phyloP scores from a whole-genome alignment of 192 early-diverging fungal genomes.

The Coemansia reversa region DNA sequence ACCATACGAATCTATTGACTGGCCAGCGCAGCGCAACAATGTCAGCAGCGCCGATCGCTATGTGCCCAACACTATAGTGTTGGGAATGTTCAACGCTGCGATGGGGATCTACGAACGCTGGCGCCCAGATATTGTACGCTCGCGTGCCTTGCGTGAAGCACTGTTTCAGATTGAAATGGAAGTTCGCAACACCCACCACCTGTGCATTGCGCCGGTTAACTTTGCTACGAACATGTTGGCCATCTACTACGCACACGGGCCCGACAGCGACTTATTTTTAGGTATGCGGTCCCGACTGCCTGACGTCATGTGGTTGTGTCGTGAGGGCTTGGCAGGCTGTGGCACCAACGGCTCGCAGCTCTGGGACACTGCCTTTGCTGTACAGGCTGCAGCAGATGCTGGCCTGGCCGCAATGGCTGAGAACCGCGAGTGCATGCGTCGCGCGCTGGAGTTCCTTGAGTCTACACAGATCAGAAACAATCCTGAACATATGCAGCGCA shows the following conservation, averaged over 20 bases:
- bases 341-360: conserved; percentile 97
- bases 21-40: conserved; percentile 79
- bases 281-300: conserved; percentile 67
- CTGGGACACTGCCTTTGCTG: conserved; percentile 91
- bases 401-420: conserved; percentile 69
- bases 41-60: conserved; percentile 80
- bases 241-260: conserved; percentile 81
- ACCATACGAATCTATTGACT: conserved; percentile 83
- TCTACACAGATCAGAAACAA: conserved; percentile 79
- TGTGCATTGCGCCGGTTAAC: conserved; percentile 95
- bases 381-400: conserved; percentile 81
- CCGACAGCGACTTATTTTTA: conserved; percentile 76
- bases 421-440: conserved; percentile 67
- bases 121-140: conserved; percentile 57
- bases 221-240: conserved; percentile 90
- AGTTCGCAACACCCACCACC: conserved; percentile 83
- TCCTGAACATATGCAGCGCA: conserved; percentile 62
- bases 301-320: conserved; percentile 93
- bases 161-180: conserved; percentile 84
- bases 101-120: conserved; percentile 73
- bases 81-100: conserved; percentile 73
- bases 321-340: conserved; percentile 89
- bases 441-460: conserved; percentile 82
- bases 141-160: conserved; percentile 69
- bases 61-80: conserved; percentile 74